Conservation (phyloP, 768 basidiomycete genomes). For the Sarcodon aspratus region DNA sequence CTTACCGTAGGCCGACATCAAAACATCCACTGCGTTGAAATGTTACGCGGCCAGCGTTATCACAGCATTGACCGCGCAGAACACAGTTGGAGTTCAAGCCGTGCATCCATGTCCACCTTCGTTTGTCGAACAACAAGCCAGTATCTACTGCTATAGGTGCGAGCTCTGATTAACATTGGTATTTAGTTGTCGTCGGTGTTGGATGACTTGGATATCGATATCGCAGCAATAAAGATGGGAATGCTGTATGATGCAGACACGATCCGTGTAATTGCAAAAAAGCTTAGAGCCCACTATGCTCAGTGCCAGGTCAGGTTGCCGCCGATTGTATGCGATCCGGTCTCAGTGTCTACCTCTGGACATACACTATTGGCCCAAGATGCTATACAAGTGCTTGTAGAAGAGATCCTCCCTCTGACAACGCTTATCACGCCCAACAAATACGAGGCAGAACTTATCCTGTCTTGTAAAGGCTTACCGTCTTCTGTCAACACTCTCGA, state of each 20-base stretch:
- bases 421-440: slow-evolving; percentile 79
- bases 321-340: slow-evolving; percentile 76
- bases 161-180: neutral
- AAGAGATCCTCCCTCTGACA: slow-evolving; percentile 60
- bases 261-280: slow-evolving; percentile 36
- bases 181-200: slow-evolving; percentile 60
- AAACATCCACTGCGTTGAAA: slow-evolving; percentile 66
- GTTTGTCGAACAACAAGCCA: slow-evolving; percentile 69
- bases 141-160: slow-evolving; percentile 8
- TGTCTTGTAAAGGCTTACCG: slow-evolving; percentile 23
- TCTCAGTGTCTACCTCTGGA: slow-evolving; percentile 86
- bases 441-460: slow-evolving; percentile 63
- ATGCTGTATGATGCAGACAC: slow-evolving; percentile 67
- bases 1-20: slow-evolving; percentile 63
- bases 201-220: slow-evolving; percentile 42
- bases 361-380: slow-evolving; percentile 61
- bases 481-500: slow-evolving; percentile 30
- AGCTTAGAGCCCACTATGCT: slow-evolving; percentile 33
- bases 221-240: slow-evolving; percentile 77
- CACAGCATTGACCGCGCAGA: slow-evolving; percentile 85
- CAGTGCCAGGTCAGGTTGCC: slow-evolving; percentile 18
- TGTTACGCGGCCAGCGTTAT: slow-evolving; percentile 77
- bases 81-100: slow-evolving; percentile 73
- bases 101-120: slow-evolving; percentile 56
- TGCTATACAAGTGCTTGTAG: slow-evolving; percentile 48